Base-by-base conservation (phyloP, 2,329 filamentous ascomycete species). In the Paraphoma sp. region DNA sequence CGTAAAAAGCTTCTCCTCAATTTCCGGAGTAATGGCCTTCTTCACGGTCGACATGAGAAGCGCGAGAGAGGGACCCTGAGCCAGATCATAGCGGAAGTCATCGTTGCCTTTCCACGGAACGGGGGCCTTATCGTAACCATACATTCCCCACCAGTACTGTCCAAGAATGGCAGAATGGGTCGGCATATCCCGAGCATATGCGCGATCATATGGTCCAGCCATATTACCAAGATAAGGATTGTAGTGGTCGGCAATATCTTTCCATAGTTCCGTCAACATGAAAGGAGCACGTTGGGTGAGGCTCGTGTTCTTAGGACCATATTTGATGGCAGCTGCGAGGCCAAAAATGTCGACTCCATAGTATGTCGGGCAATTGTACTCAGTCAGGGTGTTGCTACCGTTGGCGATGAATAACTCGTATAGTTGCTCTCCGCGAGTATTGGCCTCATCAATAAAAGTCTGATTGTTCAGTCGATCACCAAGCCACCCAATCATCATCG, bases 71-170 rank as follows among this genome's bases (percentile, higher is more conserved):
- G 79, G 66, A 0, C 79, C 78, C 58, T 81, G 77, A 0, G 79
- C 64, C 3, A 77, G 64, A 49, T 81, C 80, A 53, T 74, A 81
- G 0, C 76, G 61, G n/a, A 81, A 64, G 52, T 81, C 79, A 3
- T 64, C 51, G 31, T 81, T 77, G 6, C 74, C 69, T 49, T 76
- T 76, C 33, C 71, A 72, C 2, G 78, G 76, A 28, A 76, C 69
- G 0, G 76, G 76, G 0, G 77, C 76, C 45, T 72, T 73, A 3
- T 75, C 73, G 41, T 77, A 72, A 0, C 79, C 80, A 49, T 74
- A 80, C 9, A 81, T 60, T 4, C 77, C 75, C 79, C 80, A 82
- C 68, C 74, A 79, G 59, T 75, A 80, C 50, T 79, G 65, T 10
- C 74, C 73, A n/a, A 81, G 59, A 40, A 81, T 77, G 0, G 78